Base-by-base conservation (phyloP, 106 monocot genomes). In the Dendrobium catenatum region DNA sequence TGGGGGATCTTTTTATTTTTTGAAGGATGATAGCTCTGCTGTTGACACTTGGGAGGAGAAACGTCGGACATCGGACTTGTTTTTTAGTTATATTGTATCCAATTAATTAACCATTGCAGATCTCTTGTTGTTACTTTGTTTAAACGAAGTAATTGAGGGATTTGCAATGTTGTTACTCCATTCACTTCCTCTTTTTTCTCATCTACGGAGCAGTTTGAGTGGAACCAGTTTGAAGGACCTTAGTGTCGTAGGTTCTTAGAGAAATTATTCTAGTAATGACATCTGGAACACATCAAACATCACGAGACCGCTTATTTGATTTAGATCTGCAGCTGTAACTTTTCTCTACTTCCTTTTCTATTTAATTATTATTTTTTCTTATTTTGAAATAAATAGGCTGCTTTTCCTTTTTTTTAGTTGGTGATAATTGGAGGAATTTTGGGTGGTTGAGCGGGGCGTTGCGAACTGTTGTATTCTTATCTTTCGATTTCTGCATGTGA, bases 1-100 rank as follows among this genome's bases (percentile, higher is more conserved):
- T 42, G 20, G 64, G 51, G 37, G 79, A 80, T 80, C 40, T 46
- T 43, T 2, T 40, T 68, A 46, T 80, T 80, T 67, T 67, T 64
- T 51, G n/a, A 42, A 17, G 13, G 16, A 19, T 78, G 78, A 24
- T 26, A 29, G 26, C 16, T 72, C 16, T 72, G 33, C 72, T 72
- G 16, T 40, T 27, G 72, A 37, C 16, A 51, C 51, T 51, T 51
- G 51, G 51, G 51, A 51, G 51, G 51, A 51, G 51, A 51, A 15
- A 51, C 46, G 46, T 46, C 46, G 51, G 3, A 16, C 51, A 13
- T 15, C 3, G 13, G 51, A 10, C 11, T 48, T 7, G 48, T 7
- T 13, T 13, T 13, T 51, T 51, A 51, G 46, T 46, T 46, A 9
- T 42, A 73, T 73, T 73, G 33, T 19, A 68, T 33, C 33, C 16